Evolutionary conservation across 2,329 filamentous ascomycete species (phyloP).

Genomic region (Hortaea sp.): DNA sequence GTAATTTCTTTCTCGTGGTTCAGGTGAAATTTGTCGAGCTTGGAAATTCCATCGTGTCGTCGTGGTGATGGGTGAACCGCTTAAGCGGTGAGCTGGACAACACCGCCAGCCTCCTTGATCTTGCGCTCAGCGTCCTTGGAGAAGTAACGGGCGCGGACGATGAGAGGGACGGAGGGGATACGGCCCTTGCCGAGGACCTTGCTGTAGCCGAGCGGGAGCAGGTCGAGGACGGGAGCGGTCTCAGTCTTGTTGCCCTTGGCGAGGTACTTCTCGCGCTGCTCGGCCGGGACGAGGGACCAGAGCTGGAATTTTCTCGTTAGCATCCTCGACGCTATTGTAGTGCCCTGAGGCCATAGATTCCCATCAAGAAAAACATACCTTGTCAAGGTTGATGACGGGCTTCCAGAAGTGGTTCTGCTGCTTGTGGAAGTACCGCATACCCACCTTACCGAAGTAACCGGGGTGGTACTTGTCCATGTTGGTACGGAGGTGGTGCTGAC

Average conservation of each 20-base stretch:
- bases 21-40: background rate
- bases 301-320: slow-evolving; percentile 47
- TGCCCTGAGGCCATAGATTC: background rate
- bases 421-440: slow-evolving; percentile 72
- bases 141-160: slow-evolving; percentile 92
- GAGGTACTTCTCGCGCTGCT: slow-evolving; percentile 90
- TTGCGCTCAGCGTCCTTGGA: slow-evolving; percentile 95
- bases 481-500: slow-evolving; percentile 96
- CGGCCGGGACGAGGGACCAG: slow-evolving; percentile 85
- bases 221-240: slow-evolving; percentile 94
- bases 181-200: slow-evolving; percentile 99
- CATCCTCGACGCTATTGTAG: background rate
- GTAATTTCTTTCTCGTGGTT: background rate
- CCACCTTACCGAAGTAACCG: slow-evolving; percentile 92
- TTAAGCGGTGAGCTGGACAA: slow-evolving; percentile 91
- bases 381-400: slow-evolving; percentile 97
- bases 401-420: slow-evolving; percentile 96
- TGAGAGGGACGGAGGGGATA: slow-evolving; percentile 82
- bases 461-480: slow-evolving; percentile 92
- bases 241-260: slow-evolving; percentile 78
- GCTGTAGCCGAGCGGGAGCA: slow-evolving; percentile 92
- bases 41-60: background rate
- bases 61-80: slow-evolving; percentile 10
- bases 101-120: slow-evolving; percentile 95
- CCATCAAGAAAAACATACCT: slow-evolving; percentile 45